Evolutionary conservation across 495 filamentous ascomycete species (phyloP), one percentile per base, ranked within the genome.

Genomic region (Penicillium turbatum): DNA sequence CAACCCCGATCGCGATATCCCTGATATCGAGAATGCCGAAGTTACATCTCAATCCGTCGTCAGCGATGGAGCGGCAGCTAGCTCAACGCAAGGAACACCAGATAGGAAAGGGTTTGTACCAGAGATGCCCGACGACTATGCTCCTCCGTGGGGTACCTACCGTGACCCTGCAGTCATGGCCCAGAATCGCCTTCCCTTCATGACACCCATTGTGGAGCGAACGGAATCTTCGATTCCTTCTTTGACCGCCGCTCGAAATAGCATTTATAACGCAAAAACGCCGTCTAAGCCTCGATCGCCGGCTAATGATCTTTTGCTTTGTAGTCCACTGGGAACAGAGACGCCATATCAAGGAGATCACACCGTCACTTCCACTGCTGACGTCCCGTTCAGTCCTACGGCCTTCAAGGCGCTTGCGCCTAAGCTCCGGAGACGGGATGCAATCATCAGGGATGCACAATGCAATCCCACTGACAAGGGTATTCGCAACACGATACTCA

Each of bases 131-230:
- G 88, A 95, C 62, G 88, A 92, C 62, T 96, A 89, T 60, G 82
- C 88, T 51, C 81, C 85, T 13, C 85, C 89, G 9, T 86, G 74
- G 29, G 78, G 83, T 7, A 86, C 86, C 31, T 95, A 87, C 71
- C 81, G 90, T 55, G 85, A 95, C 60, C 82, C 87, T 56, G 77
- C 76, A 2, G 80, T 89, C 59, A 76, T 84, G 47, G 87, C 89
- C 55, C 91, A 96, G 56, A 95, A 86, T 65, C 85, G 90, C 44
- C 76, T 97, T 7, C 93, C 92, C 32, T 97, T 96, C 68, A 98
- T 98, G 93, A 98, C 93, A 1, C 93, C 93, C 11, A 98, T 98
- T 54, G 89, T 92, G 6, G 93, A 98, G 66, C 86, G 86, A 59
- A 98, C 93, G 0, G 93, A 98, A 69, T 87, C 84, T 17, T 93